These are phyloP conservation scores for Hansenula lynferdii DNA, from an alignment of 1,139 yeast species.

Conservation along the genomic window DNA sequence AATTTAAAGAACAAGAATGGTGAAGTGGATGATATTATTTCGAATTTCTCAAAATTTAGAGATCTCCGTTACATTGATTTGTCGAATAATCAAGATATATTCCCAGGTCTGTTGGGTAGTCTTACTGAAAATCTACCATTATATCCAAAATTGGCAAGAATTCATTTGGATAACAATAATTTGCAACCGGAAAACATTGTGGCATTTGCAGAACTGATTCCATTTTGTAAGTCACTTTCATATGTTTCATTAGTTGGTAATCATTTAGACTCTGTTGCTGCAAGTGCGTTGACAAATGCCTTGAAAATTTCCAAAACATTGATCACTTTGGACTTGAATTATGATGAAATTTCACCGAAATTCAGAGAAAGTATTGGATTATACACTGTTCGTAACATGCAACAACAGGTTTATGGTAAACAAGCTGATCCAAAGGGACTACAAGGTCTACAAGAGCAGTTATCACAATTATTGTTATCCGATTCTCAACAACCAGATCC, in stretches of 20 bases:
- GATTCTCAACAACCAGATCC: slow-evolving; percentile 24
- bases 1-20: slow-evolving; percentile 30
- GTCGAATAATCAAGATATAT: slow-evolving; percentile 58
- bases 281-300: slow-evolving; percentile 54
- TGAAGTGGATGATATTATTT: slow-evolving; percentile 25
- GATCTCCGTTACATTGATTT: slow-evolving; percentile 59
- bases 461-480: slow-evolving; percentile 26
- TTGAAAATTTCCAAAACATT: slow-evolving; percentile 52
- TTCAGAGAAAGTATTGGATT: slow-evolving; percentile 54
- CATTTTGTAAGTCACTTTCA: slow-evolving; percentile 53
- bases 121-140: slow-evolving; percentile 54
- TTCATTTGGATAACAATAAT: slow-evolving; percentile 60
- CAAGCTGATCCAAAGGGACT: slow-evolving; percentile 12
- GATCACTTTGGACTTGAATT: slow-evolving; percentile 59
- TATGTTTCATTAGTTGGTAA: slow-evolving; percentile 62
- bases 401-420: slow-evolving; percentile 28
- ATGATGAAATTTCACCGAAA: slow-evolving; percentile 44
- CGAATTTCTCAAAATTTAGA: slow-evolving; percentile 40
- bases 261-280: slow-evolving; percentile 44
- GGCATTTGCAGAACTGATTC: slow-evolving; percentile 55
- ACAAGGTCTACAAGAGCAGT: slow-evolving; percentile 27
- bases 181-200: slow-evolving; percentile 43
- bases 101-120: slow-evolving; percentile 35
- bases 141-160: slow-evolving; percentile 47
- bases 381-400: slow-evolving; percentile 71